Base-by-base conservation (phyloP, 495 filamentous ascomycete species). In the Daldinia caldariorum region DNA sequence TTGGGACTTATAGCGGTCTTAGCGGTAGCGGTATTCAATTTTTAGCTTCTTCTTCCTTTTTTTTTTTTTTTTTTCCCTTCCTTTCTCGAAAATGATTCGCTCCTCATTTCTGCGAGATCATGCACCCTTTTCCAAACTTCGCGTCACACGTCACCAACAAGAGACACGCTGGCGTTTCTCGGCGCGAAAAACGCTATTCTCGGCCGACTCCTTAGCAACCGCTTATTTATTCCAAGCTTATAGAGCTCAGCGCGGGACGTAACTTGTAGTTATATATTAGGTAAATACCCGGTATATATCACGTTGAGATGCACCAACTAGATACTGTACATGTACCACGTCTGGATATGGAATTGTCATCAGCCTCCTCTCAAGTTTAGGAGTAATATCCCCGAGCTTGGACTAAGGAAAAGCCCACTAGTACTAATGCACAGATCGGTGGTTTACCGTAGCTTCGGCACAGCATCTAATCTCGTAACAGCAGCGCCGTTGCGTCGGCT, bases 61-160 rank as follows among this genome's bases (percentile, higher is more conserved):
- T 29, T 18, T 6, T 22, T 20, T 47, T 63, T 34, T 16, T 39
- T 31, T 56, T 53, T 20, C 29, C 47, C 18, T 50, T 18, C 3
- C 49, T 71, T 58, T 31, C 66, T 71, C 57, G 51, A 41, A 61
- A 50, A 22, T 45, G 18, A 37, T 57, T 39, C 56, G 49, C 49
- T 53, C 49, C 4, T 32, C 49, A 5, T 53, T 53, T 53, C 49
- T 53, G 12, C 49, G 26, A 53, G 49, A 53, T 53, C 49, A 53
- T 53, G 29, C 56, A 31, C 39, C 22, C n/a, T 38, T 37, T 38
- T 37, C 22, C 56, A 58, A 58, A 20, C 37, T 58, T 56, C 53
- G 53, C 63, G 38, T 72, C 69, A 72, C 69, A 72, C 69, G 69
- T 72, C 69, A 72, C 63, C 60, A 63, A 63, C 69, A 66, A 60